Evolutionary conservation across 495 filamentous ascomycete species (phyloP), one percentile per base, ranked within the genome.

Genomic region (Xylaria palmicola): DNA sequence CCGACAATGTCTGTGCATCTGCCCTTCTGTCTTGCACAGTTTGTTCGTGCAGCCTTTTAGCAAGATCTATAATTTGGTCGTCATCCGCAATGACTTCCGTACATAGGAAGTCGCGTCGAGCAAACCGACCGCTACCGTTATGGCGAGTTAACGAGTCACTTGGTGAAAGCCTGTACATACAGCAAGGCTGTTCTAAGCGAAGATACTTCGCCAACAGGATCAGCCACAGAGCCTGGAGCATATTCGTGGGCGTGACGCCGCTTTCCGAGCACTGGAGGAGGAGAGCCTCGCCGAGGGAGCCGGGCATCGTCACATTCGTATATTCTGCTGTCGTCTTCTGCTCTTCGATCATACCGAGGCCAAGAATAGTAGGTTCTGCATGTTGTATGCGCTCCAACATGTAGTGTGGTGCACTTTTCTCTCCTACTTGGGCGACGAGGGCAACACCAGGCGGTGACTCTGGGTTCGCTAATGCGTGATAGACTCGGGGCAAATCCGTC

Each of bases 121-220:
- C 8, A 34, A 34, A 27, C n/a, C 29, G n/a, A 17, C 6, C n/a
- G 29, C 29, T 12, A 5, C 29, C 17, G 6, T 34, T 0, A 36
- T 36, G 19, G n/a, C 29, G 4, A 36, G n/a, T 19, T 36, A 17
- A 19, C 24, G 3, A 1, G n/a, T 51, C 48, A 36, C 9, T 17
- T 9, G 15, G 27, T 30, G 13, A 1, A 7, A 32, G 26, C 17
- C 13, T 51, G 20, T 51, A 51, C 15, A 30, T 34, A 34, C 48
- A 51, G 29, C 48, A 51, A 51, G 48, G 48, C 48, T 51, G 48
- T 51, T 51, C 48, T 32, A 51, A 6, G 48, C 22, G 48, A 36
- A 51, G 48, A 9, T 51, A 51, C 29, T 34, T 51, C 29, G 48
- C 26, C 29, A 51, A 29, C 13, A 36, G 4, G 29, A 36, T 34